Evolutionary conservation across 805 yeast species (phyloP).

Genomic region (Ascoidea rubescens): DNA sequence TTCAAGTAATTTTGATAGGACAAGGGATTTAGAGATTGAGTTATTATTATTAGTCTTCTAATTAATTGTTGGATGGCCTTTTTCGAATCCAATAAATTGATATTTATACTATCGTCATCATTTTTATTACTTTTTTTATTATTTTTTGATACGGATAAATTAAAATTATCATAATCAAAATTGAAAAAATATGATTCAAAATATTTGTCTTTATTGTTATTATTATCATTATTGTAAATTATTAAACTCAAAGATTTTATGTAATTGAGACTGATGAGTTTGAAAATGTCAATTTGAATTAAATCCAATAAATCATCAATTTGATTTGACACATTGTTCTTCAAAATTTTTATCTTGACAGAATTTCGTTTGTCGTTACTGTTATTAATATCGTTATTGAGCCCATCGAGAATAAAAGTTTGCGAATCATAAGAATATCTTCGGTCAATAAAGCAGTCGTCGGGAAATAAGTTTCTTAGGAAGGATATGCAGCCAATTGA

Average conservation of each 20-base stretch:
- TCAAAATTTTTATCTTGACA: constrained; percentile 33
- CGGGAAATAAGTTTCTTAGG: constrained; percentile 43
- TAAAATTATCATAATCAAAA: background rate
- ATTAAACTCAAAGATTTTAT: constrained; percentile 32
- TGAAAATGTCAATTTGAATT: constrained; percentile 37
- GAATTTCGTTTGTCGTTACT: constrained; percentile 17
- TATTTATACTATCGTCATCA: too few relatives aligned
- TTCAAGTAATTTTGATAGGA: constrained; percentile 32
- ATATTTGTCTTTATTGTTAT: too few relatives aligned
- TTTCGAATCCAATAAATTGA: constrained; percentile 24
- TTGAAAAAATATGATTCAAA: background rate
- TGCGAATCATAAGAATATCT: constrained; percentile 5
- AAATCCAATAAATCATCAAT: constrained; percentile 38
- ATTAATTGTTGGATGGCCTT: constrained; percentile 33
- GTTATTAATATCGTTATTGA: constrained; percentile 15
- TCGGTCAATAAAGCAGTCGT: constrained; percentile 36
- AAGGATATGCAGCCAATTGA: constrained; percentile 45
- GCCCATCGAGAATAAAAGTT: constrained; percentile 23
- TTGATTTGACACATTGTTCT: constrained; percentile 29
- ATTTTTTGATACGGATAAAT: background rate
- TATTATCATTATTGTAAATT: constrained; percentile 14
- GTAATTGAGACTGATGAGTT: constrained; percentile 27
- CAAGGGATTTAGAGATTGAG: constrained; percentile 39
- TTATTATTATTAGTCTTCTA: constrained; percentile 34
- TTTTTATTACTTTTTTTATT: constrained; percentile 6